These are phyloP conservation scores for Leucosporidium yakuticum DNA, from an alignment of 768 basidiomycete genomes.

Conservation along the genomic window DNA sequence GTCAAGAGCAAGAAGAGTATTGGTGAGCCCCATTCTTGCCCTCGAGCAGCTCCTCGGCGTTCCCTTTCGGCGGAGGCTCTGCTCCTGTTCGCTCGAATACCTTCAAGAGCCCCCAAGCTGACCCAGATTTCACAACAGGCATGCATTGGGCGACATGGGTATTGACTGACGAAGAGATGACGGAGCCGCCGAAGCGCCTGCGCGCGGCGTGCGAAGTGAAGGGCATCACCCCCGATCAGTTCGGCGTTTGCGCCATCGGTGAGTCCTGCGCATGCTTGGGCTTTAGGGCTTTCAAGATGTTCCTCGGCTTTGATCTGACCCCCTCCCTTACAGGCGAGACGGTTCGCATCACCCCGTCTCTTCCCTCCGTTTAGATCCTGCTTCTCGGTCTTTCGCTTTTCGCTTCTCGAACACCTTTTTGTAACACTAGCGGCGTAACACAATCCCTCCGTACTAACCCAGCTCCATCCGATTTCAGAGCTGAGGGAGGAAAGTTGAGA, in stretches of 20 bases:
- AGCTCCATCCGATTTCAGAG: too few species aligned
- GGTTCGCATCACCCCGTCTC: background rate
- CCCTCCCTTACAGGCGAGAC: background rate
- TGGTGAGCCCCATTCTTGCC: too few species aligned
- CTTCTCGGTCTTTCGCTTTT: background rate
- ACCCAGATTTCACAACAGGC: conserved; percentile 45
- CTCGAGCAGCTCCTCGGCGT: too few species aligned
- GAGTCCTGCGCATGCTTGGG: conserved; percentile 40
- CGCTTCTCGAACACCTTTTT: too few species aligned
- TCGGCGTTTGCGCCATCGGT: conserved; percentile 57
- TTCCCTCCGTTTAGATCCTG: background rate
- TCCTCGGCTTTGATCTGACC: too few species aligned
- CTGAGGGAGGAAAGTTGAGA: too few species aligned
- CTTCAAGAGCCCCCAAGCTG: too few species aligned
- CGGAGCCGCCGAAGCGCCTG: conserved; percentile 57
- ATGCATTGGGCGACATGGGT: conserved; percentile 55
- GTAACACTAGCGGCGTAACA: too few species aligned
- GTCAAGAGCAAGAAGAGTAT: conserved; percentile 50
- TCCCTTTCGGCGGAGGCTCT: too few species aligned
- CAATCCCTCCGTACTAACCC: too few species aligned
- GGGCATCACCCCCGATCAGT: conserved; percentile 54
- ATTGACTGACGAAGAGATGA: conserved; percentile 53
- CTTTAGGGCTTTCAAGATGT: too few species aligned
- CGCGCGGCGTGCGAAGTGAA: conserved; percentile 52
- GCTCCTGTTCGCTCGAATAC: too few species aligned